Evolutionary conservation across 805 yeast species (phyloP), one percentile per base, ranked within the genome.

Genomic region (Metschnikowia similis): DNA sequence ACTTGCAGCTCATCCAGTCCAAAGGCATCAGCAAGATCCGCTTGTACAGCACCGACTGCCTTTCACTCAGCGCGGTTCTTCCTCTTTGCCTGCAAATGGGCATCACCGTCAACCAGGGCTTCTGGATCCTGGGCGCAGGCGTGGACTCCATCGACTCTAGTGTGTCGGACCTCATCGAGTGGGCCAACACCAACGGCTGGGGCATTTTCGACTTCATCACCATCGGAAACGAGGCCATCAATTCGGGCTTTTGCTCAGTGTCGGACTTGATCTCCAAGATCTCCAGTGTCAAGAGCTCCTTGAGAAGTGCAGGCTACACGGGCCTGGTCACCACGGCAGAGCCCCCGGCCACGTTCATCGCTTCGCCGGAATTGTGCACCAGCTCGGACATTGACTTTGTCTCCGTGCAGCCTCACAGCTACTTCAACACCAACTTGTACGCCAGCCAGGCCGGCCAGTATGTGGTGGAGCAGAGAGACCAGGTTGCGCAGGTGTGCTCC

Each of bases 1-100:
- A 91, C 66, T 72, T 91, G 51, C 56, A 71, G 30, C 60, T 70
- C 52, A 87, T 91, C 59, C 62, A 68, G 27, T 64, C 77, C 49
- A 82, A 81, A 62, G 87, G 89, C 48, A 83, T 90, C 59, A 63
- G 69, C 36, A 77, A 78, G 47, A 70, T 91, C 48, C 82, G 97
- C 72, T 65, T 89, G 47, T 91, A 91, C 64, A 96, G 96, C 58
- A 85, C 88, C 51, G 97, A 91, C 67, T 91, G 97, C 72, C 75
- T 80, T 64, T 80, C 86, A 27, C 67, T 87, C 44, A 62, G 76
- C 30, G 82, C 85, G 2, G 82, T 89, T 35, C 75, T 82, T 58
- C 88, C 94, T 44, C 76, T 75, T 36, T 79, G 85, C 57, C 60
- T 62, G 26, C 45, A 65, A 11, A 68, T 85, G 47, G 96, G 96